Percentiles rank a stretch among this genome's conserved stretches.
Conservation (phyloP, 1,139 yeast species). For the Candida dubliniensis region DNA sequence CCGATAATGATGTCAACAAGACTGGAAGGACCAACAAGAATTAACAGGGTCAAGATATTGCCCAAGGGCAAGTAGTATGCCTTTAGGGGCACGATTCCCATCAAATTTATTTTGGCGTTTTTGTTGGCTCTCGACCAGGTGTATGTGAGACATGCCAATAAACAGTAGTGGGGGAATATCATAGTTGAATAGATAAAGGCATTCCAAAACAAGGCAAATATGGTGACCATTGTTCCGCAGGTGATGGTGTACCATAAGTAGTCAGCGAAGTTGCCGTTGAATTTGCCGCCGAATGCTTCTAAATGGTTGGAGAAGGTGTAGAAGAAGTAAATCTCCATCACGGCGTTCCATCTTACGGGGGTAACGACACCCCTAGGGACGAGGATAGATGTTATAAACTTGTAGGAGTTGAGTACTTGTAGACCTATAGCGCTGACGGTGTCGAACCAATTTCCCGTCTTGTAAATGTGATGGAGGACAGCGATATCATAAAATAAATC, state of each 20-base stretch:
- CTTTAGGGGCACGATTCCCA: conserved; percentile 55
- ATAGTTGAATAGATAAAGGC: conserved; percentile 19
- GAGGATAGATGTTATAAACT: conserved; percentile 51
- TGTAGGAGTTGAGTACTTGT: conserved; percentile 35
- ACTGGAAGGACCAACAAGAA: conserved; percentile 41
- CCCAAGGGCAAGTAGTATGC: conserved; percentile 62
- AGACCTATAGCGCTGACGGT: conserved; percentile 9
- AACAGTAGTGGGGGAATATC: conserved; percentile 33
- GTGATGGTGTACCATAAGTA: conserved; percentile 54
- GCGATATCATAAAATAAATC: not conserved
- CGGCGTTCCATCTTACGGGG: conserved; percentile 44
- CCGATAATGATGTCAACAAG: conserved; percentile 49
- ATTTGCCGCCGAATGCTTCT: conserved; percentile 50
- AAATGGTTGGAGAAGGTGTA: conserved; percentile 58
- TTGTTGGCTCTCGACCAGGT: conserved; percentile 60
- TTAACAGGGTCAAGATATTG: conserved; percentile 47
- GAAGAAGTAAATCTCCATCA: conserved; percentile 56
- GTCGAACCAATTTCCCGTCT: conserved; percentile 6
- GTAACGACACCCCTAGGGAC: conserved; percentile 37
- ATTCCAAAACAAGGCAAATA: conserved; percentile 30
- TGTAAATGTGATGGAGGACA: not conserved
- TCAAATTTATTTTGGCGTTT: conserved; percentile 49
- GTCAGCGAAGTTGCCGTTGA: conserved; percentile 53
- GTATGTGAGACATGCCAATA: conserved; percentile 55
- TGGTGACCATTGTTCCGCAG: conserved; percentile 46